Percentiles rank a stretch among this genome's conserved stretches.
phyloP scores from a whole-genome alignment of 2,329 filamentous ascomycete species.

The Beauveria caledonica region DNA sequence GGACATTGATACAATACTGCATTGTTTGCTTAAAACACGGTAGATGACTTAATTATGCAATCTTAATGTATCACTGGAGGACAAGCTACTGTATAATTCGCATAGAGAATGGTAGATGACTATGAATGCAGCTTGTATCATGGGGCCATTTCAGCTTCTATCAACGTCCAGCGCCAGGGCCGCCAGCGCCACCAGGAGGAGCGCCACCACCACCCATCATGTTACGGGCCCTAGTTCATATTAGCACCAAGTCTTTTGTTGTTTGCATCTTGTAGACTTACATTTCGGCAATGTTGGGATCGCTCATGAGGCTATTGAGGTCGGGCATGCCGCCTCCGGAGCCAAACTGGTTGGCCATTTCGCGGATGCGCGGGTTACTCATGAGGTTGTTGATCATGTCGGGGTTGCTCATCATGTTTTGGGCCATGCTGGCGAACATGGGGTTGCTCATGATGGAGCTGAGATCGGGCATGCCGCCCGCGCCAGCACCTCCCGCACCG shows the following conservation, averaged over 20 bases:
- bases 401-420: slow-evolving; percentile 95
- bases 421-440: slow-evolving; percentile 96
- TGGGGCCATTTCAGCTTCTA: background rate
- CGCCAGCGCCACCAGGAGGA: slow-evolving; percentile 21
- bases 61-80: background rate
- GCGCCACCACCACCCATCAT: slow-evolving; percentile 36
- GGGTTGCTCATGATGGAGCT: slow-evolving; percentile 89
- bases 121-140: background rate
- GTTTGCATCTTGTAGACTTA: slow-evolving; percentile 41
- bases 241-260: background rate
- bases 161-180: slow-evolving; percentile 19
- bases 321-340: slow-evolving; percentile 83
- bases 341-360: slow-evolving; percentile 78
- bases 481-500: slow-evolving; percentile 52
- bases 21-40: background rate
- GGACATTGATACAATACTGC: background rate
- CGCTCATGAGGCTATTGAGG: slow-evolving; percentile 76
- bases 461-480: slow-evolving; percentile 81
- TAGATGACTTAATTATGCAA: background rate
- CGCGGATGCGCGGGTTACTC: slow-evolving; percentile 80
- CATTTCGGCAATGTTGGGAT: slow-evolving; percentile 89
- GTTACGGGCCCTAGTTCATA: slow-evolving; percentile 30
- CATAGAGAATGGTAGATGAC: background rate
- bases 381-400: slow-evolving; percentile 87
- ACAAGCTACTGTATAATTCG: background rate